Evolutionary conservation across 2,329 filamentous ascomycete genomes (phyloP).

Genomic region (Talaromyces sp.): DNA sequence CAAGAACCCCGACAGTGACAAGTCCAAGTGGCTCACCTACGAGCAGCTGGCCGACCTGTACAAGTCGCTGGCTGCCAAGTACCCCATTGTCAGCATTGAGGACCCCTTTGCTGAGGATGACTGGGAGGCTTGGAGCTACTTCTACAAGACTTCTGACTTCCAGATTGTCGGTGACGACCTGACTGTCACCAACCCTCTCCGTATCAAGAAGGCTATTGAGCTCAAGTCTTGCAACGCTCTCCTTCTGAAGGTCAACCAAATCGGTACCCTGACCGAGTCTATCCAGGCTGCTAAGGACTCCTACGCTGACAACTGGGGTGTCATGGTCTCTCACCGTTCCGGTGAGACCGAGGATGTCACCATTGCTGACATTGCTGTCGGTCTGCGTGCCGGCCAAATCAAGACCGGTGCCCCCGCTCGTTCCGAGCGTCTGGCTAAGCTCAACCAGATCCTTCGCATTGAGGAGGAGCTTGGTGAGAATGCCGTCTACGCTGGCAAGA

Average conservation of each 20-base stretch:
- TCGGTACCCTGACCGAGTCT: conserved; percentile 96
- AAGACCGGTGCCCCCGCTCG: conserved; percentile 96
- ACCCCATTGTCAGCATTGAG: conserved; percentile 98
- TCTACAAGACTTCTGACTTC: conserved; percentile 98
- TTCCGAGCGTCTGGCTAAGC: conserved; percentile 98
- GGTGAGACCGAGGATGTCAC: conserved; percentile 99
- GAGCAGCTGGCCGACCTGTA: conserved; percentile 94
- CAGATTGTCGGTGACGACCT: conserved; percentile 98
- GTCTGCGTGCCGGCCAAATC: conserved; percentile 96
- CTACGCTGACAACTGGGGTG: conserved; percentile 92
- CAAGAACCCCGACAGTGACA: conserved; percentile 99
- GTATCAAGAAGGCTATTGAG: conserved; percentile 99
- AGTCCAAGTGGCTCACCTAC: conserved; percentile 97
- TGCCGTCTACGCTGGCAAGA: conserved; percentile 86
- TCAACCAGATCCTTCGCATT: conserved; percentile 99
- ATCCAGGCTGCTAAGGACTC: conserved; percentile 99
- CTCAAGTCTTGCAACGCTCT: conserved; percentile 98
- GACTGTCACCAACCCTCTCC: conserved; percentile 97
- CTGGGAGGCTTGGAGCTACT: conserved; percentile 99
- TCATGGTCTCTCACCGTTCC: conserved; percentile 99
- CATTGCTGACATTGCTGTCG: conserved; percentile 96
- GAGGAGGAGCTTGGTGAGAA: conserved; percentile 97
- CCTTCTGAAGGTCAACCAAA: conserved; percentile 99
- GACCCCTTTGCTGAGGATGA: conserved; percentile 99
- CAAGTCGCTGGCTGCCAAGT: conserved; percentile 84